These are phyloP conservation scores for Glycine latifolia DNA, from an alignment of 306 rosid species.

Conservation along the genomic window DNA sequence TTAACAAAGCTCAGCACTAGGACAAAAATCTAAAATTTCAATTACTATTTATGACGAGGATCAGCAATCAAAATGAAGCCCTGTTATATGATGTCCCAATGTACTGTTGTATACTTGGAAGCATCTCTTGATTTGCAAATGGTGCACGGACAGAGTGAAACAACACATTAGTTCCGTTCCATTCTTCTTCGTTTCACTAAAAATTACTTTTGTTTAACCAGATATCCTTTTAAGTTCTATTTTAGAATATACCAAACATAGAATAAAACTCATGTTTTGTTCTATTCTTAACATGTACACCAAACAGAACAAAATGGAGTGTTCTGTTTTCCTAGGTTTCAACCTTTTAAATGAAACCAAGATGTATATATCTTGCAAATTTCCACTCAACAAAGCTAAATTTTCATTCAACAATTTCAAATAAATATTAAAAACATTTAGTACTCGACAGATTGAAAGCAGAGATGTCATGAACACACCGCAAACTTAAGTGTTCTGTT, in stretches of 20 bases:
- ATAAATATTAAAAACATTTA: conserved; percentile 36
- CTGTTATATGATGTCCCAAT: conserved; percentile 24
- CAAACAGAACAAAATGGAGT: too few relatives aligned
- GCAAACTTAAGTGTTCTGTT: conserved; percentile 88
- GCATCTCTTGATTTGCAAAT: neutral
- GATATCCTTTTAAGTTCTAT: too few relatives aligned
- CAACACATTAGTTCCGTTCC: neutral
- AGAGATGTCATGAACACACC: conserved; percentile 58
- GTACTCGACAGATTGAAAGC: conserved; percentile 10
- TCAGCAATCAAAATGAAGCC: conserved; percentile 19
- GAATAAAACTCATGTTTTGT: too few relatives aligned
- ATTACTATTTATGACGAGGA: conserved; percentile 38
- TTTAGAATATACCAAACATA: too few relatives aligned
- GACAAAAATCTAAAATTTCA: conserved; percentile 27
- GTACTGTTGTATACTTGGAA: conserved; percentile 4
- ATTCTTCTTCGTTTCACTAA: neutral
- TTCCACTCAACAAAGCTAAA: conserved; percentile 36
- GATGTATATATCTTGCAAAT: neutral
- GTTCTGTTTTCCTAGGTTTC: too few relatives aligned
- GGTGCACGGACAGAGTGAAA: neutral
- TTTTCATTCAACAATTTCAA: conserved; percentile 34
- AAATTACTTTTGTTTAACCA: too few relatives aligned
- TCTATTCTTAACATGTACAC: too few relatives aligned
- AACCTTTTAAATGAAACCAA: too few relatives aligned
- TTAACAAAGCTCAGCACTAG: conserved; percentile 31